Percentiles rank a stretch among this genome's conserved stretches.
phyloP scores from a whole-genome alignment of 2,329 filamentous ascomycete genomes.

The Talaromyces amestolkiae region DNA sequence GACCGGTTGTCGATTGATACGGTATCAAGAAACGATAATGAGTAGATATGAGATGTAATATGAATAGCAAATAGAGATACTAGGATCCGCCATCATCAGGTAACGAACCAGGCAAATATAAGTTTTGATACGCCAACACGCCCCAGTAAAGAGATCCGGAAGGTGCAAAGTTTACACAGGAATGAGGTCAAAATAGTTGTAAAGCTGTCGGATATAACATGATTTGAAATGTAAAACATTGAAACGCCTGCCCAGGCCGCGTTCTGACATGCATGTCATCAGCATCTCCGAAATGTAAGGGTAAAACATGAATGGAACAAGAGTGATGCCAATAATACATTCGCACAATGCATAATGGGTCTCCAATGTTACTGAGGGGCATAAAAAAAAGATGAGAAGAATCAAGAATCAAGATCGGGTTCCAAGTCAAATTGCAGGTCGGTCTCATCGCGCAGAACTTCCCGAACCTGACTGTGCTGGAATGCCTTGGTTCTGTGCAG shows the following conservation, averaged over 20 bases:
- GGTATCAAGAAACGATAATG: not conserved
- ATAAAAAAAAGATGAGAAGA: not conserved
- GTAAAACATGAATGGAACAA: not conserved
- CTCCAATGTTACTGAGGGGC: not conserved
- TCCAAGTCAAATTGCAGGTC: not conserved
- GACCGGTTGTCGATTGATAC: not conserved
- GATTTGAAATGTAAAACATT: not conserved
- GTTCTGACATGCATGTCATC: conserved; percentile 16
- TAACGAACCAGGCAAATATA: not conserved
- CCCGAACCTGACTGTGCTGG: not conserved
- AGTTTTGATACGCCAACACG: conserved; percentile 17
- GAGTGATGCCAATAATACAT: conserved; percentile 10
- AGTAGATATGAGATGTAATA: not conserved
- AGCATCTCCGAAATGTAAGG: conserved; percentile 11
- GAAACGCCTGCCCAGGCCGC: conserved; percentile 16
- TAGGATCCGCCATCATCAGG: not conserved
- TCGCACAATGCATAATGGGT: not conserved
- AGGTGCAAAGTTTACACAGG: not conserved
- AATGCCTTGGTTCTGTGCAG: conserved; percentile 23
- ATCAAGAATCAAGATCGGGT: not conserved
- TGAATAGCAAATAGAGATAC: not conserved
- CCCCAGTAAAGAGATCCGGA: not conserved
- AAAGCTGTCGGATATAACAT: not conserved
- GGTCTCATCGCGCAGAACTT: conserved; percentile 4
- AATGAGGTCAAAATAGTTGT: not conserved